Percentiles rank a stretch among this genome's conserved stretches.
Evolutionary conservation across 2,329 filamentous ascomycete genomes (phyloP).

Genomic region (Chalara sp.): DNA sequence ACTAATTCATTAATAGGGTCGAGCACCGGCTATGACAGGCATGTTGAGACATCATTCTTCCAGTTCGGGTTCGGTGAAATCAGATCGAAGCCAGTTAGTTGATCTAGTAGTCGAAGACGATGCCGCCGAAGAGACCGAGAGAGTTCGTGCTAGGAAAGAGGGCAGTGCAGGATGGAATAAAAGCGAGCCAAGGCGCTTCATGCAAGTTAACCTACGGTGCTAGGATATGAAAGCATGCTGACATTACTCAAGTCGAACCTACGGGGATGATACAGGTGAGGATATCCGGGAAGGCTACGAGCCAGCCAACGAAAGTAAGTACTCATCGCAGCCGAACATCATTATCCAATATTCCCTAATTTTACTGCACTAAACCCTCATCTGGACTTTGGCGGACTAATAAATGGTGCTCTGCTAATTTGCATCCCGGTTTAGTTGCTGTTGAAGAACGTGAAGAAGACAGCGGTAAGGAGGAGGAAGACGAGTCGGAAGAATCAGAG

Average conservation of each 20-base stretch:
- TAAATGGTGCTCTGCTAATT: no score
- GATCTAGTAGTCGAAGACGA: conserved; percentile 61
- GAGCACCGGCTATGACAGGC: conserved; percentile 25
- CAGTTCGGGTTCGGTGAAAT: conserved; percentile 40
- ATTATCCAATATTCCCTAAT: no score
- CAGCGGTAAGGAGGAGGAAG: conserved; percentile 24
- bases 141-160: conserved; percentile 55
- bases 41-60: conserved; percentile 41
- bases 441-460: conserved; percentile 36
- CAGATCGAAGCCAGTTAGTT: conserved; percentile 55
- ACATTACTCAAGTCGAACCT: conserved; percentile 34
- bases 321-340: no score
- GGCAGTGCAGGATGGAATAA: conserved; percentile 55
- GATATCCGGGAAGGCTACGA: conserved; percentile 49
- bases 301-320: conserved; percentile 30
- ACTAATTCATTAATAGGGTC: conserved; percentile 7
- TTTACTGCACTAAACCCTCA: no score
- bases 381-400: no score
- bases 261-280: conserved; percentile 38
- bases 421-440: conserved; percentile 19
- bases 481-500: conserved; percentile 29
- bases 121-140: conserved; percentile 53
- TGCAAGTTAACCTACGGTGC: conserved; percentile 32
- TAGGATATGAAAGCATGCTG: not conserved
- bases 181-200: conserved; percentile 45